These are phyloP conservation scores for Sugiyamaella paludigena DNA, from an alignment of 1,139 yeast genomes.

Conservation along the genomic window DNA sequence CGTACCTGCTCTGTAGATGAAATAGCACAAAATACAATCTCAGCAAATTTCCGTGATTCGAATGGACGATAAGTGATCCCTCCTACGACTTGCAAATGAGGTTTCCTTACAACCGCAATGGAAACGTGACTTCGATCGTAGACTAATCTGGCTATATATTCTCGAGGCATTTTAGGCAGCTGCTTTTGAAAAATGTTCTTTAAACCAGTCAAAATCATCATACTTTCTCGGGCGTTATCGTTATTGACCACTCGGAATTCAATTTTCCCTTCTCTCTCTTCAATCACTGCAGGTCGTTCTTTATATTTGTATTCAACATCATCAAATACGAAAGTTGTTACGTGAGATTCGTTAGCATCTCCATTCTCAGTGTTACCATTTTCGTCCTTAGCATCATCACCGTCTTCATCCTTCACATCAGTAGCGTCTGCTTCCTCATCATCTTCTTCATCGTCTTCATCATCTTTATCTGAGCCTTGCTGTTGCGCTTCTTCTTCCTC, in stretches of 20 bases:
- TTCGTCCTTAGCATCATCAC: constrained; percentile 25
- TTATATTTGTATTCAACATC: constrained; percentile 82
- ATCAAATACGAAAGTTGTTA: constrained; percentile 59
- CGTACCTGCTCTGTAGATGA: constrained; percentile 96
- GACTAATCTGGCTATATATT: constrained; percentile 89
- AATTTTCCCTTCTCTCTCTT: constrained; percentile 85
- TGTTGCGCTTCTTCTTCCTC: constrained; percentile 10
- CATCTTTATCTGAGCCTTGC: constrained; percentile 31
- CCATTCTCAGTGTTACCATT: constrained; percentile 29
- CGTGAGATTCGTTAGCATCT: constrained; percentile 30
- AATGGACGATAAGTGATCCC: constrained; percentile 97
- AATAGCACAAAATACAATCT: constrained; percentile 96
- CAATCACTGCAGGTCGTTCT: constrained; percentile 91
- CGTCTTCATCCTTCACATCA: constrained; percentile 28
- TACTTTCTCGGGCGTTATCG: constrained; percentile 80
- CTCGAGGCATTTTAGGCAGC: constrained; percentile 97
- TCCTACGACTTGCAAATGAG: constrained; percentile 85
- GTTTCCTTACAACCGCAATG: constrained; percentile 92
- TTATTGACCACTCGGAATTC: constrained; percentile 95
- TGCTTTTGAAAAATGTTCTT: constrained; percentile 97
- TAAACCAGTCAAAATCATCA: constrained; percentile 90
- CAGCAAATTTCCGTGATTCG: constrained; percentile 87
- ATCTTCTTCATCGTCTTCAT: constrained; percentile 25
- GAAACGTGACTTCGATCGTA: constrained; percentile 93
- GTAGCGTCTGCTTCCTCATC: constrained; percentile 30